Evolutionary conservation across 2,329 filamentous ascomycete genomes (phyloP).

Genomic region (Aspergillus pseudoterreus): DNA sequence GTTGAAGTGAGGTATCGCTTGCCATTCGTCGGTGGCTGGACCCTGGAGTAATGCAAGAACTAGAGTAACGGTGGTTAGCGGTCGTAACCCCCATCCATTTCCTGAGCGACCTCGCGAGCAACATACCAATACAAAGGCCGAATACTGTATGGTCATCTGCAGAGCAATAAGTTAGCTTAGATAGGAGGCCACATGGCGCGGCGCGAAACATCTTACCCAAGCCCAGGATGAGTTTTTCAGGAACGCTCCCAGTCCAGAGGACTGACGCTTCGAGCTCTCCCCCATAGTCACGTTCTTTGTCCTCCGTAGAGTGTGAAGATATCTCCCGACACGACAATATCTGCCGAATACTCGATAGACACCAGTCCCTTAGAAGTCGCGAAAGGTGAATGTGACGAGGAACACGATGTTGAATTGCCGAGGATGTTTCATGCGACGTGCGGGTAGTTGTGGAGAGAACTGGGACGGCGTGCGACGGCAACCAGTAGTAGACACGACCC

Average conservation of each 20-base stretch:
- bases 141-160: slow-evolving; percentile 43
- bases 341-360: background rate
- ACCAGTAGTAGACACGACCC: background rate
- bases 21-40: slow-evolving; percentile 80
- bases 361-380: background rate
- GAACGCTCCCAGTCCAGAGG: slow-evolving; percentile 30
- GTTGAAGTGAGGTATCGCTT: slow-evolving; percentile 92
- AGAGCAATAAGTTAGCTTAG: slow-evolving; percentile 7
- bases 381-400: background rate
- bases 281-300: slow-evolving; percentile 25
- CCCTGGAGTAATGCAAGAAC: slow-evolving; percentile 91
- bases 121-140: slow-evolving; percentile 43
- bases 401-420: slow-evolving; percentile 3
- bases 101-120: background rate
- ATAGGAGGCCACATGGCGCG: background rate
- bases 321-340: background rate
- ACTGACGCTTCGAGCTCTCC: slow-evolving; percentile 29
- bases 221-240: slow-evolving; percentile 35
- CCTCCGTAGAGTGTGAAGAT: slow-evolving; percentile 7
- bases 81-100: background rate
- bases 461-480: background rate
- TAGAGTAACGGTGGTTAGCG: slow-evolving; percentile 34
- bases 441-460: slow-evolving; percentile 4
- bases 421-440: slow-evolving; percentile 15
- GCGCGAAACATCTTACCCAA: slow-evolving; percentile 30